Conservation (phyloP, 768 basidiomycete genomes). For the Leccinum barrowsii region DNA sequence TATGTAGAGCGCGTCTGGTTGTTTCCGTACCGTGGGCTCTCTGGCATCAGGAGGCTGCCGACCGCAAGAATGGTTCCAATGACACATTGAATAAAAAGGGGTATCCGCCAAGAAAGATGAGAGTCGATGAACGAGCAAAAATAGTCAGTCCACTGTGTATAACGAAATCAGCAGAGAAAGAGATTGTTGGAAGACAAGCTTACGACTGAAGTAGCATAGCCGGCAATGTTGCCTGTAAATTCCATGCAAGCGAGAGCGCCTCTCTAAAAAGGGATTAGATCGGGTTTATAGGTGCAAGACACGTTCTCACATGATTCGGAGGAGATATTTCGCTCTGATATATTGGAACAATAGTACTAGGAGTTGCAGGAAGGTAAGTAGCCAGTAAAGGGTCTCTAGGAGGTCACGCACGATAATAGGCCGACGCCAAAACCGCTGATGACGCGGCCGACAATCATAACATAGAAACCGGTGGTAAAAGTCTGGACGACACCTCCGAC, state of each 20-base stretch:
- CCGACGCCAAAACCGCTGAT: constrained; percentile 90
- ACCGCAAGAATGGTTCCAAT: constrained; percentile 77
- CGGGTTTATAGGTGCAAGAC: background rate
- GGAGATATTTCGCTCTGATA: constrained; percentile 97
- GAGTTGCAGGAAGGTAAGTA: constrained; percentile 5
- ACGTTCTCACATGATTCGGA: constrained; percentile 67
- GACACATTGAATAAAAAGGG: constrained; percentile 82
- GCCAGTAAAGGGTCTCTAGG: background rate
- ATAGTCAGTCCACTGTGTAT: constrained; percentile 83
- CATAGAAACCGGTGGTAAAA: constrained; percentile 70
- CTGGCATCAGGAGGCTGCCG: constrained; percentile 83
- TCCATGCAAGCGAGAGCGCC: constrained; percentile 94
- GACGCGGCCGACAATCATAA: constrained; percentile 82
- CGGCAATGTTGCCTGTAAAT: constrained; percentile 89
- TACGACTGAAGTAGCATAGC: constrained; percentile 88
- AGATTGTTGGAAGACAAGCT: constrained; percentile 26
- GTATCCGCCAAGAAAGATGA: constrained; percentile 88
- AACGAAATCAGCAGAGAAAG: background rate
- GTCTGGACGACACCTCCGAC: constrained; percentile 86
- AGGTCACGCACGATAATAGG: constrained; percentile 65
- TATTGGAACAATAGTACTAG: constrained; percentile 89
- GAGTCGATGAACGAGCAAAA: constrained; percentile 86
- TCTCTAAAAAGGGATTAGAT: constrained; percentile 44
- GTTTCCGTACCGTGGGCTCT: constrained; percentile 70
- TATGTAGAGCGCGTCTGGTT: background rate